Evolutionary conservation across 73 alveolate genomes (phyloP).

Genomic region (Stentor roeselii): DNA sequence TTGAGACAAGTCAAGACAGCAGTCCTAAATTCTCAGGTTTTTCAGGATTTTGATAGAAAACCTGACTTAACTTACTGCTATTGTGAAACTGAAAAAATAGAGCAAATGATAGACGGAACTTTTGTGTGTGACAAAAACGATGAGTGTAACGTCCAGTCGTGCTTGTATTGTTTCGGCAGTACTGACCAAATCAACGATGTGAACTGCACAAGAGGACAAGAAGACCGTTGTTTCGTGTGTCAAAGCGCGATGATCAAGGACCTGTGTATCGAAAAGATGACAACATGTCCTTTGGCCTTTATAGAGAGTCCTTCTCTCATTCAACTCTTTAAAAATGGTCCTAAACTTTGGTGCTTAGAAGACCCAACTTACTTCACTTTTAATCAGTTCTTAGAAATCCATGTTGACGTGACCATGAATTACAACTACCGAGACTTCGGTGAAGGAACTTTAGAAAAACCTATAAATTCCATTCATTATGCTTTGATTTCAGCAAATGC

Average conservation of each 20-base stretch:
- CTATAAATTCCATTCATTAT: background rate
- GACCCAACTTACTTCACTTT: no score
- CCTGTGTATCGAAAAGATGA: background rate
- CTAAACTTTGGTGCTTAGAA: no score
- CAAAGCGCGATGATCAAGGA: background rate
- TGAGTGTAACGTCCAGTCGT: background rate
- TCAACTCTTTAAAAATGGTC: background rate
- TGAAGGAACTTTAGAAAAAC: background rate
- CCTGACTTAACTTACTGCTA: background rate
- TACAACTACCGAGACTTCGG: background rate
- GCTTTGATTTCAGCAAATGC: background rate
- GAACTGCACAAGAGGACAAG: background rate
- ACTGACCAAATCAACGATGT: background rate
- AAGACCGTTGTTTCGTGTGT: background rate
- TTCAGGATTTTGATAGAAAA: no score
- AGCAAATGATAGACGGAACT: background rate
- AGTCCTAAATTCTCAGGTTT: background rate
- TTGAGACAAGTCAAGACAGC: background rate
- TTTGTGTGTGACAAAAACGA: background rate
- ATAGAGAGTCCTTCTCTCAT: background rate
- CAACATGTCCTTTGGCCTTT: background rate
- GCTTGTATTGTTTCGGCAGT: background rate
- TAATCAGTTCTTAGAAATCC: no score
- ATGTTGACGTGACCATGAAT: no score
- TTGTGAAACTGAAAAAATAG: background rate